Evolutionary conservation across 2,329 filamentous ascomycete genomes (phyloP).

Genomic region (Basipetospora chlamydospora): DNA sequence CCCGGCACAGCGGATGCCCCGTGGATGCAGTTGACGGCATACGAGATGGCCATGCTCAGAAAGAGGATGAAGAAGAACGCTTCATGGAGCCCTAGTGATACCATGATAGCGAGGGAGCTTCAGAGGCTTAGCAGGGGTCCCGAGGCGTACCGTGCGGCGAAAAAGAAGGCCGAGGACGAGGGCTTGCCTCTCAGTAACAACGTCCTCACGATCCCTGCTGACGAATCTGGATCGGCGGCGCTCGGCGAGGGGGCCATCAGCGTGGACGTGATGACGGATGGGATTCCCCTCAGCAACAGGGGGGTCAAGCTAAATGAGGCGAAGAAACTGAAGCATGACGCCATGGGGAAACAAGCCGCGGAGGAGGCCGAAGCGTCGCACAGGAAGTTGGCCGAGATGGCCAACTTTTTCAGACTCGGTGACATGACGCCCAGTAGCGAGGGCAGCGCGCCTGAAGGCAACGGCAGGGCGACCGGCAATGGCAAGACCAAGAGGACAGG

Average conservation of each 20-base stretch:
- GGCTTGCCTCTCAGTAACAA: constrained; percentile 44
- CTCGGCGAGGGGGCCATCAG: constrained; percentile 47
- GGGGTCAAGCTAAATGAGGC: constrained; percentile 69
- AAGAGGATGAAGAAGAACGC: constrained; percentile 91
- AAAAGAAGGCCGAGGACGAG: constrained; percentile 49
- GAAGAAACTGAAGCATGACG: constrained; percentile 58
- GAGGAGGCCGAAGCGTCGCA: constrained; percentile 47
- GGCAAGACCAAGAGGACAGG: constrained; percentile 11
- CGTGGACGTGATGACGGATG: constrained; percentile 41
- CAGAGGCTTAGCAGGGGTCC: constrained; percentile 54
- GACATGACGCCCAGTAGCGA: too few relatives aligned
- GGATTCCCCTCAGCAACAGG: constrained; percentile 52
- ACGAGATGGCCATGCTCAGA: constrained; percentile 52
- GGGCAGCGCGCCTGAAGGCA: too few relatives aligned
- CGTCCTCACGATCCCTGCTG: constrained; percentile 13
- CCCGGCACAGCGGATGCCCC: constrained; percentile 45
- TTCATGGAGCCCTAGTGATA: constrained; percentile 70
- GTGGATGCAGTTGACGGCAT: constrained; percentile 51
- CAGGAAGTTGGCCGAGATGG: constrained; percentile 34
- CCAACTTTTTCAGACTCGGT: constrained; percentile 27
- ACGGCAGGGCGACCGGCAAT: background rate
- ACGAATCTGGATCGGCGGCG: constrained; percentile 34
- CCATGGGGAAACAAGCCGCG: constrained; percentile 44
- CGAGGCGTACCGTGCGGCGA: constrained; percentile 46
- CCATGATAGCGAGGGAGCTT: constrained; percentile 71